Evolutionary conservation across 1,139 yeast species (phyloP), one percentile per base, ranked within the genome.

Genomic region (Trichomonascaceae sp.): DNA sequence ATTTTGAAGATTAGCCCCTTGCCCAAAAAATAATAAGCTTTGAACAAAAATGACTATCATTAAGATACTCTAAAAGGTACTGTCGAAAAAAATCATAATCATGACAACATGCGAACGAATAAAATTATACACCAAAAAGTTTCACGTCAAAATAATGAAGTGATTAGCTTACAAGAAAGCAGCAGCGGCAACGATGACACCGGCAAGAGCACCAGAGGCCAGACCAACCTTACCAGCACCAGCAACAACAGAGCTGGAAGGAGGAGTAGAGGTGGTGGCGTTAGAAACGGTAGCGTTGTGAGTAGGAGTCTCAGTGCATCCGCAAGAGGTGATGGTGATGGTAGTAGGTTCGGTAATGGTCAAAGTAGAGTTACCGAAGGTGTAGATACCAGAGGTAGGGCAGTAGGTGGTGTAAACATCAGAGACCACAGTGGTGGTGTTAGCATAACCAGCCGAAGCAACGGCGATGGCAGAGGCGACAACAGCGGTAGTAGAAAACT

Each of bases 261-360:
- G 53, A 20, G 55, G 48, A 32, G 57, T 17, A 48, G 50, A 22
- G 38, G 52, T 32, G 38, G 32, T 22, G 20, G 39, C 48, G 68
- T 72, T 70, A 67, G 74, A 70, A 55, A 69, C 71, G 58, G 80
- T 69, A 64, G 74, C 69, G 56, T 71, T 67, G 56, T 62, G 55
- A 60, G 78, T 70, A 65, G 80, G 72, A 63, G 81, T 76, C 61
- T 83, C 70, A 61, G 86, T 79, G 75, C 89, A 84, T 46, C 75
- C 74, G 69, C 76, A 72, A 68, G 70, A 66, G 58, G 75, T 73
- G 67, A 73, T 65, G 61, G 78, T 74, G 55, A 74, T 61, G 61
- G 77, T 72, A 61, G 75, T 72, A 61, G 78, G 70, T 60, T 60
- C 70, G 55, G 76, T 66, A 59, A 73, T 75, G 56, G 73, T 67